A percentile compares a stretch with the other conserved stretches of the same genome.
Conservation (phyloP, 805 yeast species). For the Crinitomyces ghanaensis region DNA sequence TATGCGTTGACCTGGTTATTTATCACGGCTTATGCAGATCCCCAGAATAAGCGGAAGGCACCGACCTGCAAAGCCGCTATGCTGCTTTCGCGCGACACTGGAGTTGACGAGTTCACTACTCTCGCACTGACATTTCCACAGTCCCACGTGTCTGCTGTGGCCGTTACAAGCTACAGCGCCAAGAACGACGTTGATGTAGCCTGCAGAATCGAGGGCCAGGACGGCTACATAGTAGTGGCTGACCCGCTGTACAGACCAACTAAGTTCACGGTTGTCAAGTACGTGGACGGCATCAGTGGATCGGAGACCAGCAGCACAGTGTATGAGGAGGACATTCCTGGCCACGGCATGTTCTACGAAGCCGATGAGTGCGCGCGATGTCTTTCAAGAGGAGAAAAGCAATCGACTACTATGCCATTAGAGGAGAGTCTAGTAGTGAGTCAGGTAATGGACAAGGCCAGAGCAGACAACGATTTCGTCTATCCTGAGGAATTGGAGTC, state of each 20-base stretch:
- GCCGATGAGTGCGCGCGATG: constrained; percentile 43
- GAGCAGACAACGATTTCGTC: constrained; percentile 33
- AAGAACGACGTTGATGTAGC: constrained; percentile 5
- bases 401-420: constrained; percentile 31
- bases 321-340: constrained; percentile 5
- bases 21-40: constrained; percentile 11
- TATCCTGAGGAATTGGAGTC: constrained; percentile 32
- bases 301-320: constrained; percentile 1
- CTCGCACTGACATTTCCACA: constrained; percentile 9
- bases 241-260: constrained; percentile 15
- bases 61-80: constrained; percentile 8
- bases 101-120: constrained; percentile 11
- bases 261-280: constrained; percentile 11
- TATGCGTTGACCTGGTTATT: constrained; percentile 35
- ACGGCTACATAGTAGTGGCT: constrained; percentile 16
- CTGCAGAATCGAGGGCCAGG: constrained; percentile 14
- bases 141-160: constrained; percentile 10
- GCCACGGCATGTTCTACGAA: constrained; percentile 42
- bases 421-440: constrained; percentile 38
- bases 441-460: constrained; percentile 37
- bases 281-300: constrained; percentile 6
- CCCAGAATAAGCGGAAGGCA: constrained; percentile 9
- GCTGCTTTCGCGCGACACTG: constrained; percentile 9
- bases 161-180: constrained; percentile 7
- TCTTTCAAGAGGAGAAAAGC: constrained; percentile 29